These are phyloP conservation scores for Colletotrichum filicis DNA, from an alignment of 2,329 filamentous ascomycete genomes.

Conservation along the genomic window DNA sequence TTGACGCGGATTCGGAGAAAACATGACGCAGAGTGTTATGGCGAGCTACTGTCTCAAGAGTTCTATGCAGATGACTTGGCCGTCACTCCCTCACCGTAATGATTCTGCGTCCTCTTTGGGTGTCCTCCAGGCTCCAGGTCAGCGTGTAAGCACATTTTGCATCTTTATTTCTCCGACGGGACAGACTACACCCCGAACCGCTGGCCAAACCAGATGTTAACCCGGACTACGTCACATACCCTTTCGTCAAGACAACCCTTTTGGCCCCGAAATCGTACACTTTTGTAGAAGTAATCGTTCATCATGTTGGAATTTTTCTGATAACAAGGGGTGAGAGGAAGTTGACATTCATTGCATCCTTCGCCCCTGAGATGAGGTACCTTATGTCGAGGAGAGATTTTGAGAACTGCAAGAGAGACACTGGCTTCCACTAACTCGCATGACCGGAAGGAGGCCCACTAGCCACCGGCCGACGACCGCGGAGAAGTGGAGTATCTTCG, in stretches of 20 bases:
- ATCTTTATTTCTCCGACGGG: neutral
- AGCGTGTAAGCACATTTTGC: neutral
- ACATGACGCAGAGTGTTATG: neutral
- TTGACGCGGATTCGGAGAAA: neutral
- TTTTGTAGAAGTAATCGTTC: too few relatives aligned
- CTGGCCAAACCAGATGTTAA: neutral
- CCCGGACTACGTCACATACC: neutral
- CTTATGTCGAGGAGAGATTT: too few relatives aligned
- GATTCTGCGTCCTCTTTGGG: too few relatives aligned
- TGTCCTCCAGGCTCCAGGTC: too few relatives aligned
- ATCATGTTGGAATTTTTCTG: neutral
- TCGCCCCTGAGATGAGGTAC: neutral
- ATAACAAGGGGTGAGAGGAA: neutral
- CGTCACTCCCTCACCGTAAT: neutral
- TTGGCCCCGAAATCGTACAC: too few relatives aligned
- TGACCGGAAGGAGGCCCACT: neutral
- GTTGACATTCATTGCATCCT: neutral
- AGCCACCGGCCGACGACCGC: neutral
- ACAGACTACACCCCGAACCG: neutral
- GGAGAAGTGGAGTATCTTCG: slow-evolving; percentile 2
- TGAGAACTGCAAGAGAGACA: too few relatives aligned
- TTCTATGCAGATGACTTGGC: neutral
- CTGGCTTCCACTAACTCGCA: too few relatives aligned
- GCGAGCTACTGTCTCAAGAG: neutral
- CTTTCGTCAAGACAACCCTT: neutral